Evolutionary conservation across 1,139 yeast species (phyloP), one percentile per base, ranked within the genome.

Genomic region (Geotrichum klebahnii): DNA sequence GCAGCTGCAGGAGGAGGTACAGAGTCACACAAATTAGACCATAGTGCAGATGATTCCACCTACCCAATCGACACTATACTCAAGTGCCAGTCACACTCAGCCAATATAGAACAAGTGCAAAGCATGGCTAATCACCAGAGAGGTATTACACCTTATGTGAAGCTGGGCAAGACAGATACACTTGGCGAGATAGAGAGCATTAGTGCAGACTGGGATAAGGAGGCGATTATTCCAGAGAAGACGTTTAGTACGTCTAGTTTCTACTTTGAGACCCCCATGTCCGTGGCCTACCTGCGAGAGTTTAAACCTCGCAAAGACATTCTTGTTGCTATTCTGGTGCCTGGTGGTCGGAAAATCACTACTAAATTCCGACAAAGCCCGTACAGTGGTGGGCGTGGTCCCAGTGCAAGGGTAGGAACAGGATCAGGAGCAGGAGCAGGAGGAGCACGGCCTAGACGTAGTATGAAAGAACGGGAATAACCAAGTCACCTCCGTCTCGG

Each of bases 271-370:
- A 16, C 48, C 1, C 33, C 24, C 10, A 14, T 17, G 16, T 17
- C 22, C 41, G 24, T 28, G 5, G 49, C 48, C 3, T 49, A 23
- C 28, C 31, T 44, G 39, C 45, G 52, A 2, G 52, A 49, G 44
- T 49, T 49, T 22, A 44, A 45, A 24, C 52, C 52, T 19, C 37
- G 52, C 14, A 44, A 31, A n/a, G 47, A 41, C 17, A 40, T 38
- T 6, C 28, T 43, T n/a, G 52, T 49, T 5, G 48, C 52, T 3
- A 19, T 49, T 14, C 32, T 49, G 23, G 37, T 49, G n/a, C 52
- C 52, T 12, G 49, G 52, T 14, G 46, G 47, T 14, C 24, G 29
- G 2, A 46, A 39, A 19, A 40, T 40, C 28, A 40, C 35, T 3
- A 40, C 44, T 16, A 24, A 24, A 35, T 40, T 23, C 17, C 10